Evolutionary conservation across 257 asterid species (phyloP).

Genomic region (Ehretia macrophylla): DNA sequence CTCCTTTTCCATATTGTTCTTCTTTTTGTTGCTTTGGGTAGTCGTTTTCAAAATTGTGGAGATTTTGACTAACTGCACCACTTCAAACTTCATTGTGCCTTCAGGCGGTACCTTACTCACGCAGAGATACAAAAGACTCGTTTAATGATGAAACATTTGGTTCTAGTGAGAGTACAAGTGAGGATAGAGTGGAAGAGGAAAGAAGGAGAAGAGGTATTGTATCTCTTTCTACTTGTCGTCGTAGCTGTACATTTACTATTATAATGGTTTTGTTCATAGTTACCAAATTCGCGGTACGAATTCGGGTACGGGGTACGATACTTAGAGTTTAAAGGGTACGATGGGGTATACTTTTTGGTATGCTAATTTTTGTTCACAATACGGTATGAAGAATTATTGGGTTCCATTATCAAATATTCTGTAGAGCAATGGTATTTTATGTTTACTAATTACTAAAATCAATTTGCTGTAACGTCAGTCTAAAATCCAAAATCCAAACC

Average conservation of each 20-base stretch:
- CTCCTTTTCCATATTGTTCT: not conserved
- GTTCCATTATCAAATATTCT: too few relatives aligned
- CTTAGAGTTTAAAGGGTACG: too few relatives aligned
- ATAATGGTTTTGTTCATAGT: slow-evolving; percentile 11
- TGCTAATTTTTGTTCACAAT: too few relatives aligned
- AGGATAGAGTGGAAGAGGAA: slow-evolving; percentile 91
- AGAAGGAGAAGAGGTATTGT: slow-evolving; percentile 82
- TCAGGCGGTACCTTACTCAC: slow-evolving; percentile 72
- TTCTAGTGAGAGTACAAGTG: slow-evolving; percentile 55
- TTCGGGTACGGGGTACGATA: too few relatives aligned
- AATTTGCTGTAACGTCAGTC: too few relatives aligned
- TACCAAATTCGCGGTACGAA: too few relatives aligned
- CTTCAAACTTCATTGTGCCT: slow-evolving; percentile 13
- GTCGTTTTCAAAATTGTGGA: slow-evolving; percentile 3
- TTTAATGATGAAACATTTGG: slow-evolving; percentile 90
- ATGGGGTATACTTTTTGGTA: too few relatives aligned
- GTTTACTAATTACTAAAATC: too few relatives aligned
- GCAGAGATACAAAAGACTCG: slow-evolving; percentile 63
- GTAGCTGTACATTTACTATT: not conserved
- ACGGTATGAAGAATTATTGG: too few relatives aligned
- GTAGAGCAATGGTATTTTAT: too few relatives aligned
- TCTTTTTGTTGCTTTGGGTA: not conserved
- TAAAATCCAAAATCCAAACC: too few relatives aligned
- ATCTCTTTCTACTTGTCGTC: slow-evolving; percentile 9
- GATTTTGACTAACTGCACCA: slow-evolving; percentile 13